Evolutionary conservation across 2,329 filamentous ascomycete genomes (phyloP).

Genomic region (Alternaria triticimaculans): DNA sequence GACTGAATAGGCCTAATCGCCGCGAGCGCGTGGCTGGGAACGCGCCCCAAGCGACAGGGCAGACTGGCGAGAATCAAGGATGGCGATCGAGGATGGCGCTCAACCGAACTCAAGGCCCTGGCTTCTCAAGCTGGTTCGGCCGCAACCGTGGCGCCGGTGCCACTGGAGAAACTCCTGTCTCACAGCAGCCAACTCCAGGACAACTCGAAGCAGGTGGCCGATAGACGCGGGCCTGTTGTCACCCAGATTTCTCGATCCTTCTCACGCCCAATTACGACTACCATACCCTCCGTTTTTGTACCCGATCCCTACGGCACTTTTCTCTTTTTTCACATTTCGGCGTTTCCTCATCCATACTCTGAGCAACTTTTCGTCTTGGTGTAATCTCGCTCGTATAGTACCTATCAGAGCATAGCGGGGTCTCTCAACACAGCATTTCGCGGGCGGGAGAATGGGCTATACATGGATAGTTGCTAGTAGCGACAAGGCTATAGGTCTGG

Average conservation of each 20-base stretch:
- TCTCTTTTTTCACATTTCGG: neutral
- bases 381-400: neutral
- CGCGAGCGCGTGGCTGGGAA: slow-evolving; percentile 24
- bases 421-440: neutral
- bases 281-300: neutral
- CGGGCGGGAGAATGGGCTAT: neutral
- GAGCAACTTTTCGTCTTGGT: neutral
- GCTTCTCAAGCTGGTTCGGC: slow-evolving; percentile 38
- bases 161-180: slow-evolving; percentile 18
- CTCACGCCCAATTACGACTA: slow-evolving; percentile 10
- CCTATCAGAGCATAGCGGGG: neutral
- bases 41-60: slow-evolving; percentile 14
- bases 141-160: slow-evolving; percentile 31
- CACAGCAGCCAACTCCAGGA: slow-evolving; percentile 38
- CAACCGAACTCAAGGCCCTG: slow-evolving; percentile 21
- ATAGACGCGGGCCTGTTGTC: slow-evolving; percentile 16
- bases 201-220: slow-evolving; percentile 48
- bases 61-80: slow-evolving; percentile 14
- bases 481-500: neutral
- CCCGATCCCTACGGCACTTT: neutral
- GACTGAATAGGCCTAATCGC: slow-evolving; percentile 34
- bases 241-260: neutral
- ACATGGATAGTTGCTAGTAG: neutral
- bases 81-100: slow-evolving; percentile 35
- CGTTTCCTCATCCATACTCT: neutral